phyloP scores from a whole-genome alignment of 495 filamentous ascomycete genomes.

The Penicillium tannophilum region DNA sequence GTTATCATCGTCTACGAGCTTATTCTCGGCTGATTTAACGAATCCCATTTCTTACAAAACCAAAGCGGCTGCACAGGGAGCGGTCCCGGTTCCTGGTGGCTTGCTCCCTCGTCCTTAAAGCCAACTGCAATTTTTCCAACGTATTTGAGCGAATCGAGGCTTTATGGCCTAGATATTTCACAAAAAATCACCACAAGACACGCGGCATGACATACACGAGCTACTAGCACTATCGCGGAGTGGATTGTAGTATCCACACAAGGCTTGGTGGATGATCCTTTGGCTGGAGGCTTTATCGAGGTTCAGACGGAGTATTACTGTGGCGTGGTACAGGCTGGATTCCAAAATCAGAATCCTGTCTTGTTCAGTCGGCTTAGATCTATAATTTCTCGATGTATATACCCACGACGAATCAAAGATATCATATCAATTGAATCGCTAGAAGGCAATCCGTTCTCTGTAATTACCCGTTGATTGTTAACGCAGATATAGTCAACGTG shows the following conservation, averaged over 20 bases:
- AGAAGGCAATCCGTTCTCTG: neutral
- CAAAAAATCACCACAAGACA: conserved; percentile 5
- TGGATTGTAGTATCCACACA: neutral
- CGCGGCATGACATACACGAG: conserved; percentile 18
- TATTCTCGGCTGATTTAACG: conserved; percentile 68
- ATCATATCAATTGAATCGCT: neutral
- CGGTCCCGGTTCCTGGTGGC: neutral
- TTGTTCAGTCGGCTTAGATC: neutral
- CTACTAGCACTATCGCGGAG: conserved; percentile 9
- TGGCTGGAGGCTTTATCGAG: neutral
- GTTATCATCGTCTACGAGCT: conserved; percentile 88
- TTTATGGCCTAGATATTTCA: neutral
- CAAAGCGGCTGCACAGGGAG: neutral
- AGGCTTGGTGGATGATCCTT: neutral
- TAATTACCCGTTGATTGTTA: neutral
- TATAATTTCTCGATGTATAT: neutral
- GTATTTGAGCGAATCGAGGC: conserved; percentile 12
- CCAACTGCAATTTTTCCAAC: neutral
- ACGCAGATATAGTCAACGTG: neutral
- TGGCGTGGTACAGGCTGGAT: neutral
- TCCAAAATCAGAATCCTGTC: neutral
- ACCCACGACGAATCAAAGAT: conserved; percentile 1
- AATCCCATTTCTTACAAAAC: neutral
- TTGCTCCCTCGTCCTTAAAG: neutral
- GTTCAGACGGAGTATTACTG: neutral